Evolutionary conservation across 176 grass and related monocot species (phyloP).

Genomic region (Cymbopogon citratus): DNA sequence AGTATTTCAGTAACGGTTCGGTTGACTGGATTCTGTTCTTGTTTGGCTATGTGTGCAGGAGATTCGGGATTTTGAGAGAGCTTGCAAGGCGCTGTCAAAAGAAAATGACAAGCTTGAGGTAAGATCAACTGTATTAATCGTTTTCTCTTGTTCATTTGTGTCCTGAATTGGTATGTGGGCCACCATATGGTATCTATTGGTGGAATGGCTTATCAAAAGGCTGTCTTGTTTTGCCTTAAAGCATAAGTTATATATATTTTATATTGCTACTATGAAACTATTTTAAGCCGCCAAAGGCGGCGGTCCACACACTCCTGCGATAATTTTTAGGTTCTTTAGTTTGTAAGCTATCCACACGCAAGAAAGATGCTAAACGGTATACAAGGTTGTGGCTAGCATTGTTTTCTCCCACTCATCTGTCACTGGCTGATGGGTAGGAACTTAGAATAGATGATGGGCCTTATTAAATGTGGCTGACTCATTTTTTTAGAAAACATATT

Average conservation of each 20-base stretch:
- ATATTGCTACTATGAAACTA: constrained; percentile 14
- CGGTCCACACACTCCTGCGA: constrained; percentile 8
- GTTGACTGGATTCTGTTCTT: not conserved
- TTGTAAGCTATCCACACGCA: constrained; percentile 4
- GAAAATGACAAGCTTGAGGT: constrained; percentile 63
- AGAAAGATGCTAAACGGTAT: not conserved
- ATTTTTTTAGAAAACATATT: not conserved
- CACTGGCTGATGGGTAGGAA: not conserved
- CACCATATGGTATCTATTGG: constrained; percentile 10
- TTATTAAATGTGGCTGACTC: not conserved
- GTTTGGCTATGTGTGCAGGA: constrained; percentile 39
- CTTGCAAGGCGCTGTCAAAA: constrained; percentile 30
- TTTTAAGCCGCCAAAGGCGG: constrained; percentile 14
- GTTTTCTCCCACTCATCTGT: not conserved
- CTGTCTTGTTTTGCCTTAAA: constrained; percentile 38
- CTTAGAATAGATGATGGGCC: not conserved
- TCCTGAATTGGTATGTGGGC: constrained; percentile 21
- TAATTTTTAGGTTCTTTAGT: constrained; percentile 28
- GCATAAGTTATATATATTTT: constrained; percentile 24
- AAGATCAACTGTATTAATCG: constrained; percentile 2
- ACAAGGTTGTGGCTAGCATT: not conserved
- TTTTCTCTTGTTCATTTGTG: not conserved
- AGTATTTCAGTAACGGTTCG: not conserved
- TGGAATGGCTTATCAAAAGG: constrained; percentile 27
- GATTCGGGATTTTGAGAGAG: constrained; percentile 37